A percentile compares a stretch with the other conserved stretches of the same genome.
phyloP scores from a whole-genome alignment of 2,329 filamentous ascomycete genomes.

The Pseudocercospora macadamiae region DNA sequence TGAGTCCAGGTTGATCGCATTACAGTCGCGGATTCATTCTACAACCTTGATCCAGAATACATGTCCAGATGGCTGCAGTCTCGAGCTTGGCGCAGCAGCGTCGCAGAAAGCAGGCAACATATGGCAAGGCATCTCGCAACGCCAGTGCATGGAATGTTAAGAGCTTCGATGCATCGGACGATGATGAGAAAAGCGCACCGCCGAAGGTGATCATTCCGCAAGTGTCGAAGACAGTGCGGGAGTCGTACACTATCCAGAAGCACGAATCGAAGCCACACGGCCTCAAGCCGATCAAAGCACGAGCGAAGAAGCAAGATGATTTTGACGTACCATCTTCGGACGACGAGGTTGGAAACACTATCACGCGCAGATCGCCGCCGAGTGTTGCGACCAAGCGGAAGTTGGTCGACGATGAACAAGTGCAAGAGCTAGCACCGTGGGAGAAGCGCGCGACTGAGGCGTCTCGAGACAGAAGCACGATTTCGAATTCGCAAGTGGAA shows the following conservation, averaged over 20 bases:
- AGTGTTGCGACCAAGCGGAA: conserved; percentile 18
- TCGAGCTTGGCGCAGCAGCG: conserved; percentile 21
- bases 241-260: conserved; percentile 21
- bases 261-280: conserved; percentile 11
- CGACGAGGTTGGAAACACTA: conserved; percentile 32
- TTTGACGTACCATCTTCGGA: conserved; percentile 49
- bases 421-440: conserved; percentile 32
- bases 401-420: conserved; percentile 19
- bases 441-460: conserved; percentile 24
- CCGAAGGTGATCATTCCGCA: conserved; percentile 5
- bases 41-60: neutral
- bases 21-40: neutral
- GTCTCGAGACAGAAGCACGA: neutral
- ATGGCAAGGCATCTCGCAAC: conserved; percentile 29
- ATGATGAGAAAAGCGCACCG: conserved; percentile 21
- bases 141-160: conserved; percentile 23
- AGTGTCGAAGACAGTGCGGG: conserved; percentile 14
- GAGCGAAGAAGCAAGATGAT: conserved; percentile 32
- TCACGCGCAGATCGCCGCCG: conserved; percentile 24
- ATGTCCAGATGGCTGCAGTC: conserved; percentile 16
- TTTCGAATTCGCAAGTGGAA: neutral
- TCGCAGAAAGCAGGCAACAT: conserved; percentile 30
- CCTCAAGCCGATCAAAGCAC: conserved; percentile 17
- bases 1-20: neutral
- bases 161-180: conserved; percentile 22